Percentiles rank a stretch among this genome's conserved stretches.
Conservation (phyloP, 768 basidiomycete species). For the Leccinum truebloodii region DNA sequence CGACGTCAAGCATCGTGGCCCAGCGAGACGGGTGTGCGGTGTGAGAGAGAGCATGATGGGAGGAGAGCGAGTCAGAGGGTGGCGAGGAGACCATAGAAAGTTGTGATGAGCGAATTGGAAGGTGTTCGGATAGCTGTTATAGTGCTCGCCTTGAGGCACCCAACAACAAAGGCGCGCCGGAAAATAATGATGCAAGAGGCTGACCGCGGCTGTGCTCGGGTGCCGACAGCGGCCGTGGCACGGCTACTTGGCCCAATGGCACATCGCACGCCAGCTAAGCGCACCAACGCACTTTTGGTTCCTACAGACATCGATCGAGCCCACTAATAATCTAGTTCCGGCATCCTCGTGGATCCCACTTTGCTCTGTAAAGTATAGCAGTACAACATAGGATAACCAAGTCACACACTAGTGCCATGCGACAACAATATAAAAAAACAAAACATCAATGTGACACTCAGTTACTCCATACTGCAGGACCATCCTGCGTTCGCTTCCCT, state of each 20-base stretch:
- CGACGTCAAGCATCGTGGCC: slow-evolving; percentile 4
- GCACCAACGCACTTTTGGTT: not conserved
- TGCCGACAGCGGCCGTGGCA: not conserved
- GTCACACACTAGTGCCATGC: slow-evolving; percentile 4
- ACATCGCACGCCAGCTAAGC: not conserved
- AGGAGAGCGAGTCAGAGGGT: not conserved
- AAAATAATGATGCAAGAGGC: not conserved
- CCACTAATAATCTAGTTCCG: not conserved
- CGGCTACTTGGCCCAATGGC: not conserved
- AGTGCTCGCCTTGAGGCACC: slow-evolving; percentile 25
- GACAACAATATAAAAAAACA: slow-evolving; percentile 4
- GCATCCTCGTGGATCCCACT: not conserved
- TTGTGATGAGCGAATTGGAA: slow-evolving; percentile 1
- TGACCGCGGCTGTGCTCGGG: slow-evolving; percentile 13
- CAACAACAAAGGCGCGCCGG: slow-evolving; percentile 16
- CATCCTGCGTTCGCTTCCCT: slow-evolving; percentile 13
- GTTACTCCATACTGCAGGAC: slow-evolving; percentile 18
- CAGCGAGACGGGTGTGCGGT: slow-evolving; percentile 1
- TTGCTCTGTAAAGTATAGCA: slow-evolving; percentile 2
- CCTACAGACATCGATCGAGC: not conserved
- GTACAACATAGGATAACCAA: slow-evolving; percentile 14
- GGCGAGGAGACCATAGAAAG: not conserved
- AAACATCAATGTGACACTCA: slow-evolving; percentile 3
- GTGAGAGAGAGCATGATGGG: not conserved
- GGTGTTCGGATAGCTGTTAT: slow-evolving; percentile 6